Percentiles rank a stretch among this genome's conserved stretches.
These are phyloP conservation scores for Oemleria cerasiformis DNA, from an alignment of 306 rosid genomes.

Conservation along the genomic window DNA sequence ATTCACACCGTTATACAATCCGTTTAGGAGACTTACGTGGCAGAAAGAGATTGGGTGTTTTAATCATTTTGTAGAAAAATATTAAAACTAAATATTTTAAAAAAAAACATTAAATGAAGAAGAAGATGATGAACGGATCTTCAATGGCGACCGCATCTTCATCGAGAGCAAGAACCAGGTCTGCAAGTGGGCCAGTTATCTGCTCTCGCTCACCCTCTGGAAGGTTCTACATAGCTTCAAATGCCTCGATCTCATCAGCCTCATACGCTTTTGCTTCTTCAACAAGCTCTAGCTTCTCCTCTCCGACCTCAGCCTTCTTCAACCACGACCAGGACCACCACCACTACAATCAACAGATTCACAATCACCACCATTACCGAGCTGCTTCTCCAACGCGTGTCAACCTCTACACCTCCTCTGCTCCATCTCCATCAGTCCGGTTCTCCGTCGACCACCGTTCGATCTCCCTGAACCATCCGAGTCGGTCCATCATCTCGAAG, in stretches of 20 bases:
- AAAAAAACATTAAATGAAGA: too few relatives aligned
- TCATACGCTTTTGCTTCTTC: conserved; percentile 75
- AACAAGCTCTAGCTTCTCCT: conserved; percentile 50
- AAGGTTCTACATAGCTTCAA: conserved; percentile 56
- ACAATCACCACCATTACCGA: conserved; percentile 42
- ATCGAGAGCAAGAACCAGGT: conserved; percentile 37
- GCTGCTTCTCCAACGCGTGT: too few relatives aligned
- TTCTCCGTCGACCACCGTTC: conserved; percentile 77
- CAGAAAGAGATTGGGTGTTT: too few relatives aligned
- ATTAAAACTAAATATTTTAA: too few relatives aligned
- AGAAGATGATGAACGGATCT: too few relatives aligned
- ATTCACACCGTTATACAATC: too few relatives aligned
- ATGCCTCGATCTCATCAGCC: conserved; percentile 40
- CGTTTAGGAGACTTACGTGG: too few relatives aligned
- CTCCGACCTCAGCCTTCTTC: conserved; percentile 45
- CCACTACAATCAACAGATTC: conserved; percentile 10
- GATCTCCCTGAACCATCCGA: conserved; percentile 78
- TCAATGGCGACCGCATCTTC: conserved; percentile 42
- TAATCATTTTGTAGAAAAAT: too few relatives aligned
- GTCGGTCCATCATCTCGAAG: conserved; percentile 61
- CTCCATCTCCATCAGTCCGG: conserved; percentile 53
- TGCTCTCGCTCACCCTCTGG: conserved; percentile 74
- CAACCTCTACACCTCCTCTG: too few relatives aligned
- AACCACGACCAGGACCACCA: conserved; percentile 24
- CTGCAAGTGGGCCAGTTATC: conserved; percentile 61